These are phyloP conservation scores for Fusarium goolgardi DNA, from an alignment of 2,329 filamentous ascomycete genomes.

Conservation along the genomic window DNA sequence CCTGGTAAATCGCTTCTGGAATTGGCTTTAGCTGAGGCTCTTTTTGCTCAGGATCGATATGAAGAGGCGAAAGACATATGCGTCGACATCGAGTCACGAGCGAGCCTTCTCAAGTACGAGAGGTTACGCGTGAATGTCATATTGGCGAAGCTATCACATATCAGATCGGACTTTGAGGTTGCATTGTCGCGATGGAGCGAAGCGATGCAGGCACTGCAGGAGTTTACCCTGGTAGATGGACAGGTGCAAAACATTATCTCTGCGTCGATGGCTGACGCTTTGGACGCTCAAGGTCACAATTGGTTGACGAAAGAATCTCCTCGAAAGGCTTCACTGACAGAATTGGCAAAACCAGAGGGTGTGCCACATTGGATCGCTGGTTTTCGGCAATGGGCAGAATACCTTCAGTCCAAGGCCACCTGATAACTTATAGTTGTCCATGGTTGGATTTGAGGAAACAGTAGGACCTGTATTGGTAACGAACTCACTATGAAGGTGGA, in stretches of 20 bases:
- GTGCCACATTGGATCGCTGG: conserved; percentile 40
- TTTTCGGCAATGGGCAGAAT: conserved; percentile 37
- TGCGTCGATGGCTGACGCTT: conserved; percentile 36
- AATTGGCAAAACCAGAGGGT: conserved; percentile 38
- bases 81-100: conserved; percentile 21
- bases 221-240: conserved; percentile 34
- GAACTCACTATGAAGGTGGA: conserved; percentile 9
- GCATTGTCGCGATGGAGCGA: conserved; percentile 39
- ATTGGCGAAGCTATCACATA: conserved; percentile 36
- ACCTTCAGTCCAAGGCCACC: conserved; percentile 30
- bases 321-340: conserved; percentile 31
- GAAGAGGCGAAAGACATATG: conserved; percentile 35
- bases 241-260: conserved; percentile 37
- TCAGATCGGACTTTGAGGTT: conserved; percentile 31
- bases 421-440: conserved; percentile 12
- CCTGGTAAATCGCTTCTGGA: conserved; percentile 36
- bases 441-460: neutral
- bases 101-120: conserved; percentile 39
- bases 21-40: conserved; percentile 35
- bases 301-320: conserved; percentile 39
- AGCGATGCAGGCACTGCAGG: conserved; percentile 39
- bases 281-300: conserved; percentile 39
- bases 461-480: conserved; percentile 4
- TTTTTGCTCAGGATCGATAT: conserved; percentile 38
- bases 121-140: conserved; percentile 35